Evolutionary conservation across 495 filamentous ascomycete species (phyloP).

Genomic region (Penicillium alfredii): DNA sequence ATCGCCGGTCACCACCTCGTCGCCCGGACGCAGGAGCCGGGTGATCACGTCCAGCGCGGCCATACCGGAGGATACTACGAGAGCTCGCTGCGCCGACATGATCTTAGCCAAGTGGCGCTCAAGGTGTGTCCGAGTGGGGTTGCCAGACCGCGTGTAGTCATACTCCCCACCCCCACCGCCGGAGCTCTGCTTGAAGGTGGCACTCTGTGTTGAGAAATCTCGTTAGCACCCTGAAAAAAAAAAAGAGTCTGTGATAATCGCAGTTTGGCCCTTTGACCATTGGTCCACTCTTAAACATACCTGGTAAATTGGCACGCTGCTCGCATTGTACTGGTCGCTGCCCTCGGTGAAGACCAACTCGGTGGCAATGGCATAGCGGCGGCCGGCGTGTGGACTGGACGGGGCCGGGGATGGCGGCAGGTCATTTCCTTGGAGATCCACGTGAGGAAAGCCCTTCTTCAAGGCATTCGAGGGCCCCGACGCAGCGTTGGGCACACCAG

Average conservation of each 20-base stretch:
- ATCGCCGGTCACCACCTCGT: conserved; percentile 95
- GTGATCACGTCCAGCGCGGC: conserved; percentile 95
- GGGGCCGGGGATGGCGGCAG: conserved; percentile 92
- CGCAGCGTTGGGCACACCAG: conserved; percentile 22
- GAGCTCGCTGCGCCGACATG: conserved; percentile 85
- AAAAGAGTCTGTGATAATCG: too few species aligned
- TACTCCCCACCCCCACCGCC: conserved; percentile 75
- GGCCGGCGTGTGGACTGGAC: conserved; percentile 77
- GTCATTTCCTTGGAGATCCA: conserved; percentile 85
- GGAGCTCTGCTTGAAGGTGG: conserved; percentile 94
- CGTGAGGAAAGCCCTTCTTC: conserved; percentile 64
- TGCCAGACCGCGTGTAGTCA: conserved; percentile 96
- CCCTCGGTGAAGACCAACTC: conserved; percentile 94
- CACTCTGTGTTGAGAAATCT: conserved; percentile 51
- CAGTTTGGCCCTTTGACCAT: neutral
- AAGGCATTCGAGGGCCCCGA: conserved; percentile 28
- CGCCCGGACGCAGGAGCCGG: conserved; percentile 84
- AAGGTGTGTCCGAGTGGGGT: conserved; percentile 92
- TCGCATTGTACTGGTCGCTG: conserved; percentile 92
- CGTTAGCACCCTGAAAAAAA: conserved; percentile 12
- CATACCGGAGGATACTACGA: conserved; percentile 95
- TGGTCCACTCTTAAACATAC: conserved; percentile 28
- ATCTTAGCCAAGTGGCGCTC: conserved; percentile 98
- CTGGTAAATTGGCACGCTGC: conserved; percentile 93
- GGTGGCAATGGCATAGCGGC: conserved; percentile 86